Evolutionary conservation across 352 stramenopile genomes (phyloP).

Genomic region (Elongisporangium senticosum): DNA sequence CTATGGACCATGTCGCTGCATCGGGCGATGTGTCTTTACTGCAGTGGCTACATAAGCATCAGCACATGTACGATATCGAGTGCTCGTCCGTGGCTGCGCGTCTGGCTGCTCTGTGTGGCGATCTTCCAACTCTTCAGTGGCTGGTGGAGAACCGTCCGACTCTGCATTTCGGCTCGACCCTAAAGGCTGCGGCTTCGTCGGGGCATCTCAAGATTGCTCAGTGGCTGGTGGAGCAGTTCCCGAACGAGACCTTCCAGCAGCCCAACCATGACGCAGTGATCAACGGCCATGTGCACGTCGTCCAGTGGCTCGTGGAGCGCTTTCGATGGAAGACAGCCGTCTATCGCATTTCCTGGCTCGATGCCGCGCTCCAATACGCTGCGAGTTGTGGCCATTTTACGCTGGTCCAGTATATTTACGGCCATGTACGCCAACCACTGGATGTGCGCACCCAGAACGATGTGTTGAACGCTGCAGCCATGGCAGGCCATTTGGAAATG

Average conservation of each 20-base stretch:
- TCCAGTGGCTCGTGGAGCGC: constrained; percentile 22
- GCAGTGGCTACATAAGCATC: not conserved
- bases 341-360: not conserved
- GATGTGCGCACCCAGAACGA: not conserved
- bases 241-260: not conserved
- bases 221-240: not conserved
- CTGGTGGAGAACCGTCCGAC: not conserved
- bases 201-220: not conserved
- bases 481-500: constrained; percentile 2
- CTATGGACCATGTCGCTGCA: not conserved
- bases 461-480: not conserved
- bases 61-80: not conserved
- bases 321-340: not conserved
- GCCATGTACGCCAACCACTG: not conserved
- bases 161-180: not conserved
- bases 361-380: not conserved
- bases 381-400: not conserved
- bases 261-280: not conserved
- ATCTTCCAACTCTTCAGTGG: not conserved
- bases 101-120: not conserved
- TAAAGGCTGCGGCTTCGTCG: not conserved
- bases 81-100: not conserved
- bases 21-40: not conserved
- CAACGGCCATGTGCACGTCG: constrained; percentile 17
- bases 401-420: not conserved